Evolutionary conservation across 1,284 basidiomycete genomes (phyloP), one percentile per base, ranked within the genome.

Genomic region (Cutaneotrichosporon sp.): DNA sequence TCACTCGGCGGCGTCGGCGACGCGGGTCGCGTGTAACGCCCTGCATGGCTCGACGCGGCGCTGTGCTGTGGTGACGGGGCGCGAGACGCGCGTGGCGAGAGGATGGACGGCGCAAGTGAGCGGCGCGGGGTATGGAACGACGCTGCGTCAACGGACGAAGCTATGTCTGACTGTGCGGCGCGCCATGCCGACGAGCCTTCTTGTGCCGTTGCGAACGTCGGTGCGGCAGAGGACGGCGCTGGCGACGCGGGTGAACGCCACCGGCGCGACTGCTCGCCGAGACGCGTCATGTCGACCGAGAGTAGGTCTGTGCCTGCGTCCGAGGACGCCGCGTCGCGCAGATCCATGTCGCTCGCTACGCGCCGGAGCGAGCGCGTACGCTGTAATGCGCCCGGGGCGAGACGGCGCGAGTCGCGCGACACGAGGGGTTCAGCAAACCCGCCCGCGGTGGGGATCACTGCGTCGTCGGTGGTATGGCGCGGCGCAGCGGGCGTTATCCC

Each of bases 321-420:
- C n/a, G n/a, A n/a, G 30, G 39, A 14, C 41, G 26, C 10, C 18
- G 3, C 35, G 15, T 37, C 47, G 33, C 47, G 47, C 30, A 75
- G 51, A 53, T 76, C 70, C 17, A 67, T 69, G 42, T 74, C 73
- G 43, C 68, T 71, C 1, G 74, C 70, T 4, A 69, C 63, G n/a
- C 73, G 57, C 35, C 73, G 64, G 15, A 76, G 53, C 30, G 63
- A 65, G 15, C 67, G 61, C 20, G 51, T 47, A 8, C 68, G 55
- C 17, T 61, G 55, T n/a, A 64, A 23, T 1, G 37, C 38, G 21
- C 62, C 61, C n/a, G 60, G 62, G 2, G 61, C 66, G 4, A 76
- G 65, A 33, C 68, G 65, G 23, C 68, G 60, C 41, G 68, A 71
- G 18, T 65, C 69, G 44, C 68, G 59, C 7, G 69, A 67, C 0